Base-by-base conservation (phyloP, 805 yeast genomes). In the Starmera pachycereana region DNA sequence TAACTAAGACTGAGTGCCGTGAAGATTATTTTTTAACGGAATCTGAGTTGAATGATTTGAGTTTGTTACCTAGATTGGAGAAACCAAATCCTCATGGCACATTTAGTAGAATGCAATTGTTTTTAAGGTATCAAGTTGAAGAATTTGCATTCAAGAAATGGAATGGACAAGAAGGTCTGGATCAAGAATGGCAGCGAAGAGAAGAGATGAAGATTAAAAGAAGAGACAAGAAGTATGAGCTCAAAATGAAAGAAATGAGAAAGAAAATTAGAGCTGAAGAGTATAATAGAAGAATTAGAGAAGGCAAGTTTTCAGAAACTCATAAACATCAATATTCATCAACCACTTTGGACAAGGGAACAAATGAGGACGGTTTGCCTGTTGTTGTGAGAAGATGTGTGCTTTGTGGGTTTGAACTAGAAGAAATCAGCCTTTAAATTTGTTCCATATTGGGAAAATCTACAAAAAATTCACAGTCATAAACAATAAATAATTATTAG, bases 1-100 rank as follows among this genome's bases (percentile, higher is more conserved):
- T 92, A 38, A 92, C 99, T 8, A 92, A 92, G 61, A 92, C 99
- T 0, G 99, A 92, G 61, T 88, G 96, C 58, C 74, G 78, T 33
- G 90, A 84, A 50, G 99, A 92, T 62, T 92, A 92, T 57, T 71
- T 92, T 33, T 59, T 92, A 27, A 92, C 99, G 0, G 98, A 92
- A 37, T 92, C 97, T 1, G 98, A 92, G 56, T 68, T 92, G 34
- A 71, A 74, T 39, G 98, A 92, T 56, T 61, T 60, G 6, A 66
- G 58, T 2, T 60, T 89, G 19, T 66, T 92, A 44, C 81, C 81
- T 10, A 74, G 92, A 45, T 64, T 90, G 44, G 95, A 88, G 46
- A 85, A 89, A 50, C 87, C 96, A 3, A 92, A 92, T 54, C 99
- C 99, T 0, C 96, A 92, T 59, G 78, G 78, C 3, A 82, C 87